Evolutionary conservation across 768 basidiomycete species (phyloP), one percentile per base, ranked within the genome.

Genomic region (Lentinus tigrinus): DNA sequence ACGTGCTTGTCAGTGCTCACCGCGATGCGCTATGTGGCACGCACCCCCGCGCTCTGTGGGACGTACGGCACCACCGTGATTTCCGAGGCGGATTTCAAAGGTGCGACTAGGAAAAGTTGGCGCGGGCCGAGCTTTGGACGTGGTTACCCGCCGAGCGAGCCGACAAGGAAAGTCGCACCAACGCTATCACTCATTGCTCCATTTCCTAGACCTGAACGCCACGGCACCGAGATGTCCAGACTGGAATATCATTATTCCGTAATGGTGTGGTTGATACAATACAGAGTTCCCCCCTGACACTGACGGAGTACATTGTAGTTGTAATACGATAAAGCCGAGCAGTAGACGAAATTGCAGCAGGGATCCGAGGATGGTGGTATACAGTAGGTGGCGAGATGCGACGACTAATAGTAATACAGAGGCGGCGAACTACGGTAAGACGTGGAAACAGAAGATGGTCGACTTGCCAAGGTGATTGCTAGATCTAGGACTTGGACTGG

Each of bases 401-500:
- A 17, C 19, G 42, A 14, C 23, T 23, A 5, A 26, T 19, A 26
- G 14, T 31, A 31, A 40, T 16, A 40, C 39, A 19, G 24, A 19
- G 21, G 13, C 43, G 24, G 23, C 21, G 13, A 23, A 26, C 8
- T 2, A 46, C 43, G 21, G 13, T 43, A 43, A 14, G 23, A 23
- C 4, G 43, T 13, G 24, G 14, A 8, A 26, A 23, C 6, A 46
- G 21, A 8, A 21, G 19, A 17, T 8, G 40, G 8, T 21, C 16
- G 43, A 23, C 23, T 11, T 23, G 10, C 24, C 14, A 23, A 26
- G 14, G 43, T 46, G 19, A 46, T 23, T 31, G 40, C 17, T n/a
- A 4, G 40, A 24, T 13, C 52, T 53, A 61, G 6, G 60, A 53
- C 28, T 61, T 61, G 51, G 60, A 57, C 34, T 31, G 46, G 3